phyloP scores from a whole-genome alignment of 2,329 filamentous ascomycete genomes.

The Lecanoromycetidae sp. region DNA sequence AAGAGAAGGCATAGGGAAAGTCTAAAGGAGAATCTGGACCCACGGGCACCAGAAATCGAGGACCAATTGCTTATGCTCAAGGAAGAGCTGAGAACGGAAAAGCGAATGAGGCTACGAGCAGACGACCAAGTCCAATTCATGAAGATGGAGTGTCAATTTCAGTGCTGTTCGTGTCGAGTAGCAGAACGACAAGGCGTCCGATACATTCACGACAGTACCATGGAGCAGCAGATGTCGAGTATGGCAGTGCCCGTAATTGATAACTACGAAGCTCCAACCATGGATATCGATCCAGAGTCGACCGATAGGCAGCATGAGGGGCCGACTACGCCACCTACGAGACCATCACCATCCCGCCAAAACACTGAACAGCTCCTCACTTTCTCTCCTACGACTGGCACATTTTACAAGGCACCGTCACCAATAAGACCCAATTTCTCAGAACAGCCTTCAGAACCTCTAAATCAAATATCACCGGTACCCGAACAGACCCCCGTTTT shows the following conservation, averaged over 20 bases:
- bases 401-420: constrained; percentile 31
- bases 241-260: neutral
- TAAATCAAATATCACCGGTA: constrained; percentile 24
- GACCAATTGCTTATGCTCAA: constrained; percentile 35
- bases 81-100: constrained; percentile 41
- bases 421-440: constrained; percentile 17
- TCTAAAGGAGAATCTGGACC: constrained; percentile 18
- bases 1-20: constrained; percentile 22
- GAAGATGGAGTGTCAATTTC: constrained; percentile 39
- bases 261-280: neutral
- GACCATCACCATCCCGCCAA: constrained; percentile 2
- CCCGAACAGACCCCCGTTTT: constrained; percentile 17
- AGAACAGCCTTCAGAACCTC: neutral
- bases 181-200: constrained; percentile 31
- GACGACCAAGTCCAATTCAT: constrained; percentile 44
- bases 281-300: neutral
- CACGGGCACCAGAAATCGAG: constrained; percentile 23
- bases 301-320: neutral
- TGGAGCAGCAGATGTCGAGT: neutral
- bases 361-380: constrained; percentile 27
- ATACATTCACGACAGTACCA: constrained; percentile 28
- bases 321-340: constrained; percentile 5
- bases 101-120: constrained; percentile 37
- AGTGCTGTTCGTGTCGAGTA: constrained; percentile 36
- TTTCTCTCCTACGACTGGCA: constrained; percentile 34